Evolutionary conservation across 495 filamentous ascomycete genomes (phyloP).

Genomic region (Amphirosellinia nigrospora): DNA sequence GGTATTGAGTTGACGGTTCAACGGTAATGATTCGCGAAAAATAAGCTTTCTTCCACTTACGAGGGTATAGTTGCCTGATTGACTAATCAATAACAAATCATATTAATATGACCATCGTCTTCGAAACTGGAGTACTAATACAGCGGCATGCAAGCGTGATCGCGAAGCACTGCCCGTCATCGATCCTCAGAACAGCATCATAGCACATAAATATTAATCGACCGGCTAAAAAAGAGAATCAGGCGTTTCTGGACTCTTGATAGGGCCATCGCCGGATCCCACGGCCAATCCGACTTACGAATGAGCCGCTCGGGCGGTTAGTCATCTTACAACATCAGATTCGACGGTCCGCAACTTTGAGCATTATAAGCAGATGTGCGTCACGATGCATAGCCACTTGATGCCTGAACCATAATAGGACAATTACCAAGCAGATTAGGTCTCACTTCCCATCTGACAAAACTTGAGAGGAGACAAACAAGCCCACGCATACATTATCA

Average conservation of each 20-base stretch:
- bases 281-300: conserved; percentile 5
- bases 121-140: not conserved
- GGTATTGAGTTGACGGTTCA: not conserved
- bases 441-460: conserved; percentile 21
- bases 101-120: not conserved
- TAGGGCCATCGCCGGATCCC: not conserved
- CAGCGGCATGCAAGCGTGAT: not conserved
- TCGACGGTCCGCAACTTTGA: not conserved
- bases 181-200: not conserved
- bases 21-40: not conserved
- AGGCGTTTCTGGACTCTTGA: conserved; percentile 6
- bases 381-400: conserved; percentile 7
- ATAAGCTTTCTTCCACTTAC: conserved; percentile 13
- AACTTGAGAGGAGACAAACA: not conserved
- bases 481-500: not conserved
- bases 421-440: conserved; percentile 3
- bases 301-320: not conserved
- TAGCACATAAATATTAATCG: not conserved
- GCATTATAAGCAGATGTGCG: conserved; percentile 15
- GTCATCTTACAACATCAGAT: conserved; percentile 9
- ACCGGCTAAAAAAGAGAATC: not conserved
- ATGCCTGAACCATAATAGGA: conserved; percentile 6
- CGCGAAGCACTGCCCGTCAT: conserved; percentile 16
- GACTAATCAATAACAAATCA: conserved; percentile 21
- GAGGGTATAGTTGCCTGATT: not conserved